Percentiles rank a stretch among this genome's conserved stretches.
Evolutionary conservation across 2,329 filamentous ascomycete genomes (phyloP).

Genomic region (Dactylellina haptotyla): DNA sequence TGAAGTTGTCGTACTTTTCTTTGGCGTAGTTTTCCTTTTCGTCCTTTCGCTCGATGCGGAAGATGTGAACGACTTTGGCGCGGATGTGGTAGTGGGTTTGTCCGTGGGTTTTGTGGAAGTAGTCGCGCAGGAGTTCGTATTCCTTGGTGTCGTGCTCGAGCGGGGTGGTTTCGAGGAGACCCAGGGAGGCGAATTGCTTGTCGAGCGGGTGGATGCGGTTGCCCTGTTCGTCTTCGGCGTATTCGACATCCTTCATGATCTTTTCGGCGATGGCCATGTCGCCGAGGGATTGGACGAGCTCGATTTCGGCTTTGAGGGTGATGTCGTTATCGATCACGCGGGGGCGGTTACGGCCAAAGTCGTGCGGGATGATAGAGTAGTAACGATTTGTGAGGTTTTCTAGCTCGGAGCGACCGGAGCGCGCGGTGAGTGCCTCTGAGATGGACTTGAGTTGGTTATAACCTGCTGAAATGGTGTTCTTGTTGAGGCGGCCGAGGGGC

Average conservation of each 20-base stretch:
- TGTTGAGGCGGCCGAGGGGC: slow-evolving; percentile 84
- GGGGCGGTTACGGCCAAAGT: slow-evolving; percentile 77
- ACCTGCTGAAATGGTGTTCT: slow-evolving; percentile 77
- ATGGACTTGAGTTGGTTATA: slow-evolving; percentile 82
- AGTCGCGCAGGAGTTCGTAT: slow-evolving; percentile 72
- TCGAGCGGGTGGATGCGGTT: slow-evolving; percentile 73
- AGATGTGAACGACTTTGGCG: slow-evolving; percentile 77
- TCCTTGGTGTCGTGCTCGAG: slow-evolving; percentile 71
- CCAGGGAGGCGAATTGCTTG: slow-evolving; percentile 75
- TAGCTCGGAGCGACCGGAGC: slow-evolving; percentile 62
- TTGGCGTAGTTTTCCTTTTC: slow-evolving; percentile 75
- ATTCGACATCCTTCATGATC: slow-evolving; percentile 76
- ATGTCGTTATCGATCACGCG: slow-evolving; percentile 71
- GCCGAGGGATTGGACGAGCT: slow-evolving; percentile 80
- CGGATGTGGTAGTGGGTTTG: slow-evolving; percentile 68
- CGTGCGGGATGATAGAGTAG: slow-evolving; percentile 84
- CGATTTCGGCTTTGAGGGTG: slow-evolving; percentile 78
- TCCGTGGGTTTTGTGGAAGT: slow-evolving; percentile 74
- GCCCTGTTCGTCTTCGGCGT: slow-evolving; percentile 64
- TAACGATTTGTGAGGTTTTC: slow-evolving; percentile 79
- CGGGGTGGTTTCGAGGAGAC: slow-evolving; percentile 79
- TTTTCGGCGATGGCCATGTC: slow-evolving; percentile 82
- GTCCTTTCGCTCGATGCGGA: slow-evolving; percentile 80
- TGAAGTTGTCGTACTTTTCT: slow-evolving; percentile 63
- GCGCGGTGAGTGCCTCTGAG: slow-evolving; percentile 71